phyloP scores from a whole-genome alignment of 176 grass and related monocot genomes.

The Olyra latifolia region DNA sequence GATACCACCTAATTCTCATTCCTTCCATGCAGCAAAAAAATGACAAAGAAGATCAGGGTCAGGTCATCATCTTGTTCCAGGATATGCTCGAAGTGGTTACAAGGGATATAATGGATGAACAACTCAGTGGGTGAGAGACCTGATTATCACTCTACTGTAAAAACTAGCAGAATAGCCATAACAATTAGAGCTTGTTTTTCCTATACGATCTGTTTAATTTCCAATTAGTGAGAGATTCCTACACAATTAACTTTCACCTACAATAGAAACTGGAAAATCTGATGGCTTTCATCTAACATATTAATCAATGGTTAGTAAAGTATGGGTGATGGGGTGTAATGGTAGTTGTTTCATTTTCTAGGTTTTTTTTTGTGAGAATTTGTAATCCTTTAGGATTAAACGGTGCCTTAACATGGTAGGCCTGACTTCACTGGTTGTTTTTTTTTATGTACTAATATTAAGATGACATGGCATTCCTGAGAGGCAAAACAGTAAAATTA shows the following conservation, averaged over 20 bases:
- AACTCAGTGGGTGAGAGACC: slow-evolving; percentile 43
- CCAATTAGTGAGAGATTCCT: neutral
- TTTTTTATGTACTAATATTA: neutral
- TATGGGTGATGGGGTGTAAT: neutral
- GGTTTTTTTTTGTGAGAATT: neutral
- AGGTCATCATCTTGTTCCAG: slow-evolving; percentile 83
- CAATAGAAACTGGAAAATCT: neutral
- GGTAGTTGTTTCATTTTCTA: neutral
- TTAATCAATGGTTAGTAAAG: neutral
- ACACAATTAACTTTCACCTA: slow-evolving; percentile 14
- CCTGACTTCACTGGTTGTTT: neutral
- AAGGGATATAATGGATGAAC: slow-evolving; percentile 87
- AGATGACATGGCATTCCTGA: neutral
- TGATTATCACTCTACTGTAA: slow-evolving; percentile 7
- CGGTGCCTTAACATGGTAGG: neutral
- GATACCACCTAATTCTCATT: slow-evolving; percentile 11
- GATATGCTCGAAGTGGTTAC: slow-evolving; percentile 96
- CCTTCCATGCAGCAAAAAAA: slow-evolving; percentile 56
- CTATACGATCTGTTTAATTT: slow-evolving; percentile 8
- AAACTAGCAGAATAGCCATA: slow-evolving; percentile 28
- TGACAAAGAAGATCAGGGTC: slow-evolving; percentile 56
- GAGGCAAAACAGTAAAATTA: neutral
- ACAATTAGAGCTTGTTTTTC: slow-evolving; percentile 13
- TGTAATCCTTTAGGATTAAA: neutral
- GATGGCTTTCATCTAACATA: neutral